Evolutionary conservation across 805 yeast species (phyloP), one percentile per base, ranked within the genome.

Genomic region (Scheffersomyces amazonensis): DNA sequence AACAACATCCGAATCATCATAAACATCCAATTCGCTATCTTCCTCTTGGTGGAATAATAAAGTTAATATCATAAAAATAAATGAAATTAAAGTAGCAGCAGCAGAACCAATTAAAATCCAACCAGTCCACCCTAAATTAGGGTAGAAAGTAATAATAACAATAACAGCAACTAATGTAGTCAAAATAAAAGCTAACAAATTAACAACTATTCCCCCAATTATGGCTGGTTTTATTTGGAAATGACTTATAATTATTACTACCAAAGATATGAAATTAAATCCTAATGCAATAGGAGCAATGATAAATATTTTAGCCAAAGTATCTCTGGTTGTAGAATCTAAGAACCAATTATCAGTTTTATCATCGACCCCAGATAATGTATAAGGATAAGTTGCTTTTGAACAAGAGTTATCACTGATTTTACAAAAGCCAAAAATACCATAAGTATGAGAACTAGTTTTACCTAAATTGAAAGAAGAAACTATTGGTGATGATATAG

Each of bases 51-150:
- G 69, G 19, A 76, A 47, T 21, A 50, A 49, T 30, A 58, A 52
- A 4, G 56, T 50, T 13, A 65, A 40, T 35, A 75, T 67, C 21
- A 75, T 62, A 30, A 78, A 56, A 5, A 84, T 75, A 2, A 81
- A 42, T 2, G 80, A 60, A 2, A 79, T 37, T 41, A 85, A 61
- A 39, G 72, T 70, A 37, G 80, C 59, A 0, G 70, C 82, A 10
- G 86, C 83, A 3, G 87, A 74, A 1, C 83, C 88, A 20, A 84
- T 71, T 50, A 82, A 66, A 23, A 81, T 54, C 90, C 91, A 85
- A 7, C 81, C 71, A n/a, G 80, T 71, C 90, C 90, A 85, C 5
- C 70, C 60, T 13, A 82, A 69, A 43, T 80, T 66, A 7, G 93
- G 93, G 48, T 69, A 74, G 55, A 81, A 85, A 12, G 78, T 62